Base-by-base conservation (phyloP, 768 basidiomycete species). In the Termitomyces sp. region DNA sequence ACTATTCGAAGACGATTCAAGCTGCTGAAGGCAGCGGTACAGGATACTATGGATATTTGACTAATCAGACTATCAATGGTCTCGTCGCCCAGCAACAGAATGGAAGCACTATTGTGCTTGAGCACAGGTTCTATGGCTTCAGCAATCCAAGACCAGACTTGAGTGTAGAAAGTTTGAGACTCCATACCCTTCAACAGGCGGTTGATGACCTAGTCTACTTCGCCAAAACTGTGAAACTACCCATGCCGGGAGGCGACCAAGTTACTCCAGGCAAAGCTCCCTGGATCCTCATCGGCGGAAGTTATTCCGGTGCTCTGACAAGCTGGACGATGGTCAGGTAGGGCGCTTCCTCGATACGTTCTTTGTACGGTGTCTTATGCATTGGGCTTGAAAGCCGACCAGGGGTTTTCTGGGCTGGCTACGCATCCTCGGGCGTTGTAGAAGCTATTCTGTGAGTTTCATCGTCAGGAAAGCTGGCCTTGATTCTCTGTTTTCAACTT, bases 91-190 rank as follows among this genome's bases (percentile, higher is more conserved):
- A 86, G 63, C 81, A 84, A 65, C 74, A 86, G 55, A 79, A 78
- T 35, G 87, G 83, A 21, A 81, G 81, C 17, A 77, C 80, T 5
- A 72, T 89, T 58, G 70, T 88, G 28, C 57, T 88, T 24, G 87
- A 90, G 62, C 88, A 90, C 62, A 77, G 88, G 22, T 90, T 84
- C 74, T 89, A 83, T 58, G 88, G 88, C 14, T 68, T 79, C n/a
- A 89, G 87, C 55, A 90, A 88, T 64, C 88, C 88, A 4, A 77
- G 75, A 46, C 71, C 77, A 19, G 76, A 88, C 65, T 76, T 90
- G 26, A 79, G 73, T 34, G 78, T 77, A 30, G 67, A 76, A 60
- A 87, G 83, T 62, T 69, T 90, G 43, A 68, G 70, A 45, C 60
- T 80, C 12, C 84, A 84, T 64, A 88, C 85, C 1, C 77, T 90